These are phyloP conservation scores for Saccharomyces jurei DNA, from an alignment of 805 yeast species.

Conservation along the genomic window DNA sequence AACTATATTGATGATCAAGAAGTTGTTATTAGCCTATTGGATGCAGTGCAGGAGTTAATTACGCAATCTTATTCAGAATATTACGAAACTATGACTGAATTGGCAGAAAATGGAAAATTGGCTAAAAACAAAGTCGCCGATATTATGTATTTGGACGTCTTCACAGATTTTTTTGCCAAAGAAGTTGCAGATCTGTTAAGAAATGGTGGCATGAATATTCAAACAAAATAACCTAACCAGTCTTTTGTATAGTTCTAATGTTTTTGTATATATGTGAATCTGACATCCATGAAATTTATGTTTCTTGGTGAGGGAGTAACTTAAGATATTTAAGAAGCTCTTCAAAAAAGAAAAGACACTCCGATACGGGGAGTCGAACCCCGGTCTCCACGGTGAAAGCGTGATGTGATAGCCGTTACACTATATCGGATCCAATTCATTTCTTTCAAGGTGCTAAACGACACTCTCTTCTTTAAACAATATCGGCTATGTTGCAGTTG, in stretches of 20 bases:
- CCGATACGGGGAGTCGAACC: background rate
- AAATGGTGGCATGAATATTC: constrained; percentile 9
- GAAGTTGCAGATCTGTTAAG: background rate
- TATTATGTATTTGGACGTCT: constrained; percentile 57
- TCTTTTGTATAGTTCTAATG: background rate
- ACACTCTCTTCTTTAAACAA: too few relatives aligned
- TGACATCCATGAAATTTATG: background rate
- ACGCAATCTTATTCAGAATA: constrained; percentile 50
- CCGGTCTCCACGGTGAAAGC: background rate
- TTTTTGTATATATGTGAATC: background rate
- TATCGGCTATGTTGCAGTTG: too few relatives aligned
- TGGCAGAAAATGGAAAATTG: constrained; percentile 15
- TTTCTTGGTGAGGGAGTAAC: background rate
- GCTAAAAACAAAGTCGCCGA: constrained; percentile 35
- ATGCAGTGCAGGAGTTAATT: constrained; percentile 58
- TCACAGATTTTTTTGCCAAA: constrained; percentile 37
- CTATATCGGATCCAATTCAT: background rate
- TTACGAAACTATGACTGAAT: constrained; percentile 31
- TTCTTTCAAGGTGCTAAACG: too few relatives aligned
- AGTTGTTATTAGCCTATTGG: constrained; percentile 45
- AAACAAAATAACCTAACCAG: constrained; percentile 2
- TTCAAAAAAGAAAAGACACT: background rate
- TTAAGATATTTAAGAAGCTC: background rate
- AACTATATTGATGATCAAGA: constrained; percentile 50
- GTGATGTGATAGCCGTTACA: background rate